phyloP scores from a whole-genome alignment of 345 rosid species.

The Leavenworthia alabamica region DNA sequence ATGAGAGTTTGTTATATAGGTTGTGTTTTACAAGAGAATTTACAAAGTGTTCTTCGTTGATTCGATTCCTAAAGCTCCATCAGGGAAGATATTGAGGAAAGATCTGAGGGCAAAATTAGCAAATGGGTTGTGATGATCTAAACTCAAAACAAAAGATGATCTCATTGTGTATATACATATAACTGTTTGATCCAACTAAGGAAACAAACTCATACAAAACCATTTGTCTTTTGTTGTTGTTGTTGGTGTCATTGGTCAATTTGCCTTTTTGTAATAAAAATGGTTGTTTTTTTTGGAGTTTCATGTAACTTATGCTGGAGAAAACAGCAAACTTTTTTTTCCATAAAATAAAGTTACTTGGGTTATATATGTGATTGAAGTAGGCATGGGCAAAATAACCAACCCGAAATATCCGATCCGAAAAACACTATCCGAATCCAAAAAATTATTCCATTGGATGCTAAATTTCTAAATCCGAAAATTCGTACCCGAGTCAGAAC shows the following conservation, averaged over 20 bases:
- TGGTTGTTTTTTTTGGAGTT: constrained; percentile 6
- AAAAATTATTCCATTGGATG: no score
- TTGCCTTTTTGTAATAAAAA: constrained; percentile 18
- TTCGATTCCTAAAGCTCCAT: constrained; percentile 70
- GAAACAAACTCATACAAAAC: background rate
- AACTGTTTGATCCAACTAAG: constrained; percentile 8
- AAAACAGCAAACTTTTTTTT: constrained; percentile 7
- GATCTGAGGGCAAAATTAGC: constrained; percentile 56
- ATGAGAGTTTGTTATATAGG: constrained; percentile 33
- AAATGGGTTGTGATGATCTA: constrained; percentile 22
- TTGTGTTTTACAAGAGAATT: constrained; percentile 77
- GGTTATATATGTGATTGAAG: background rate
- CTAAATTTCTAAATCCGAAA: no score
- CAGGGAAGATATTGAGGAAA: constrained; percentile 84
- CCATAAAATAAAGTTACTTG: constrained; percentile 3
- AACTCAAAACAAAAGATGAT: constrained; percentile 6
- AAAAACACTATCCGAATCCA: no score
- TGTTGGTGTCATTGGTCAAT: background rate
- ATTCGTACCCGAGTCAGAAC: no score
- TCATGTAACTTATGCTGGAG: constrained; percentile 19
- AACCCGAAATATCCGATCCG: no score
- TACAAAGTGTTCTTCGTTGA: constrained; percentile 56
- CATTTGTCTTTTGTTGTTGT: background rate
- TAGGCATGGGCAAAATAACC: no score
- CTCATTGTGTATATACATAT: constrained; percentile 20